These are phyloP conservation scores for Arabidopsis suecica DNA, from an alignment of 345 rosid genomes.

Conservation along the genomic window DNA sequence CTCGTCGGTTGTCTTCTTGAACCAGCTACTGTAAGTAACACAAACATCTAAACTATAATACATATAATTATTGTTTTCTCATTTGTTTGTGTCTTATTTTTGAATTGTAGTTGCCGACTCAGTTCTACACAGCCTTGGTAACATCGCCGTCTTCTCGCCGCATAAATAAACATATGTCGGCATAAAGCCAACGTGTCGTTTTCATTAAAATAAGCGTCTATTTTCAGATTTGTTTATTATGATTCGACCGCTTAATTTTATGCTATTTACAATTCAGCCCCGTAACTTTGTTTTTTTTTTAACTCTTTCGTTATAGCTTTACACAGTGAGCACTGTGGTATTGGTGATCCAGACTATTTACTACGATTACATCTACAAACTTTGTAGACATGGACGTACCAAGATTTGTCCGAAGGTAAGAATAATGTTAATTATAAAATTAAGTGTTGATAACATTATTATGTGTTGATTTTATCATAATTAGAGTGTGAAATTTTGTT, in stretches of 20 bases:
- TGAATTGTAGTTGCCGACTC: conserved; percentile 60
- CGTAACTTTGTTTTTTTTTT: not conserved
- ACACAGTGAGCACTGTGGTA: conserved; percentile 75
- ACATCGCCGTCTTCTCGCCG: conserved; percentile 36
- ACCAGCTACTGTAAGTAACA: conserved; percentile 90
- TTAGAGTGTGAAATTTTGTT: conserved; percentile 13
- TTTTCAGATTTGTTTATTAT: not conserved
- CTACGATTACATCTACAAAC: conserved; percentile 67
- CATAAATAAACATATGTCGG: conserved; percentile 43
- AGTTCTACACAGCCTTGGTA: conserved; percentile 93
- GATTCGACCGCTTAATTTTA: not conserved
- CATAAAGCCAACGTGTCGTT: conserved; percentile 22
- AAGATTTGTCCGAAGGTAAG: conserved; percentile 36
- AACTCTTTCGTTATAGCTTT: conserved; percentile 56
- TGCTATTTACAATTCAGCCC: not conserved
- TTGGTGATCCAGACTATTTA: conserved; percentile 78
- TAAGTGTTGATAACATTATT: not conserved
- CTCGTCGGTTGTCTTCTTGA: conserved; percentile 91
- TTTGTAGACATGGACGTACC: conserved; percentile 47
- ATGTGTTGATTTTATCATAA: not conserved
- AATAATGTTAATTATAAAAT: no score
- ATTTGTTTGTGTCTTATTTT: no score
- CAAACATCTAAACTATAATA: not conserved
- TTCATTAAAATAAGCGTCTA: not conserved
- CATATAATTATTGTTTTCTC: not conserved